Evolutionary conservation across 2,329 filamentous ascomycete genomes (phyloP), one percentile per base, ranked within the genome.

Genomic region (Xylariaceae sp.): DNA sequence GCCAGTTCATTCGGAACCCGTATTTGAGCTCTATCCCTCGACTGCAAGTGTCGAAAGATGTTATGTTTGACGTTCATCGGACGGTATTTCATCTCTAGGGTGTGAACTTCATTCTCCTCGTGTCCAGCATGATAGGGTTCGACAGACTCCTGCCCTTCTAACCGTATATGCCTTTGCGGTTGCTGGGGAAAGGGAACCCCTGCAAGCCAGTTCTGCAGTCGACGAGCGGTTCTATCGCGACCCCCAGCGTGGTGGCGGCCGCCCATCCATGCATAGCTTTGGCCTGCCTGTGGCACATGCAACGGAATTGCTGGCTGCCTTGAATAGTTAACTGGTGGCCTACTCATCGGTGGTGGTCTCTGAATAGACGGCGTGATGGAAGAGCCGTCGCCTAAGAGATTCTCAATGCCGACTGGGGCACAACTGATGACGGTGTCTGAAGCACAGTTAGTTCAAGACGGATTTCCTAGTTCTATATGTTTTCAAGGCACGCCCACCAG

Each of bases 371-470:
- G 30, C 15, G 7, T 32, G 9, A 17, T 26, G 12, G 35, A 17
- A 4, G 35, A n/a, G n/a, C 13, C 16, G 11, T 30, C 37, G 13
- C 22, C 28, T 11, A 38, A 11, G 9, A 31, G 37, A 12, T 31
- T 32, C 8, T 31, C 37, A 16, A 38, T 13, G 15, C 16, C 28
- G 8, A 19, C 28, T 18, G 37, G 24, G n/a, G 37, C 37, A 19
- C 37, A 38, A 26, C 24, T 38, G 4, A 38, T 38, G 11, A 38
- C 18, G n/a, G 37, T 38, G 16, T 38, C 37, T 38, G 18, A n/a
- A 7, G 9, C 17, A 11, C 22, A 26, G 22, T 26, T 11, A 26
- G 22, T 6, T 11, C 11, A 26, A 6, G 11, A 11, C 22, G 11
- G n/a, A n/a, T n/a, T n/a, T 9, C 7, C 15, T 16, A 34, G 31